Conservation (phyloP, 163 green algal genomes). For the Dunaliella salina region DNA sequence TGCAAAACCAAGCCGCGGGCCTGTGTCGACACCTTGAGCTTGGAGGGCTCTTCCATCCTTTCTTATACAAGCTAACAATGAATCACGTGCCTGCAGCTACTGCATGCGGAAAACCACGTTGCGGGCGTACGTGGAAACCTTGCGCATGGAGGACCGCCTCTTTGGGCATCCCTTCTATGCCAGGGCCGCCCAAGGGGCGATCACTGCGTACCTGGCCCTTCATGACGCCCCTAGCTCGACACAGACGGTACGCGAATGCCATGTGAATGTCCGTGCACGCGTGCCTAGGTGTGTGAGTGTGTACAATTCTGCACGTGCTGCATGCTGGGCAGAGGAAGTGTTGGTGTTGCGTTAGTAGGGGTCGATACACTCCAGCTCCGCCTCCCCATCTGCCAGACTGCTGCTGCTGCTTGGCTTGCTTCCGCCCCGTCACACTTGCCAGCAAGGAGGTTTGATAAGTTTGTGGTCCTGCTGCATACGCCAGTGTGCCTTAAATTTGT, state of each 20-base stretch:
- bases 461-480: too few species aligned
- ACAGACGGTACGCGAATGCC: neutral
- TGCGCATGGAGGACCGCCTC: constrained; percentile 86
- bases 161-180: constrained; percentile 65
- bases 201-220: constrained; percentile 72
- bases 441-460: too few species aligned
- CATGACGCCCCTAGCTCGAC: constrained; percentile 38
- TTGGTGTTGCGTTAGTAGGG: too few species aligned
- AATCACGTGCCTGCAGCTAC: constrained; percentile 1
- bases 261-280: neutral
- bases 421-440: too few species aligned
- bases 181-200: constrained; percentile 66
- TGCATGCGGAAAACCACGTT: constrained; percentile 88
- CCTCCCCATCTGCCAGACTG: too few species aligned
- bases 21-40: constrained; percentile 86
- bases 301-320: neutral
- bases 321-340: too few species aligned
- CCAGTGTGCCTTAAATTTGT: too few species aligned
- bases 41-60: constrained; percentile 74
- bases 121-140: constrained; percentile 84
- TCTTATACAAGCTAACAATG: too few species aligned
- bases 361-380: too few species aligned
- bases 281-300: neutral
- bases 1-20: constrained; percentile 92
- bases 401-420: too few species aligned